Base-by-base conservation (phyloP, 768 basidiomycete species). In the Macrolepiota fuliginosa region DNA sequence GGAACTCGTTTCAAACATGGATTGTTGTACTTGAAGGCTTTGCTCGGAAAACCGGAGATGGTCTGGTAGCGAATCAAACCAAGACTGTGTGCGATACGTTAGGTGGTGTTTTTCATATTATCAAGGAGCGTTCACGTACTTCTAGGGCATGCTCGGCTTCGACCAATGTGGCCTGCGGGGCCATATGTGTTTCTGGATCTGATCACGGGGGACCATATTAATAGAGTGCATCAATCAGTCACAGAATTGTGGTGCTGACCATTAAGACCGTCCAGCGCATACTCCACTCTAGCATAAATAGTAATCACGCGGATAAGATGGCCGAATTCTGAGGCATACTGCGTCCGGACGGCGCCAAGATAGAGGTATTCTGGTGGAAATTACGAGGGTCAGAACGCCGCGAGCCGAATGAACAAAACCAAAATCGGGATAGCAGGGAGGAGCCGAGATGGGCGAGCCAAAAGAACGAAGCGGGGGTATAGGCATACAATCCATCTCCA, bases 1-100 rank as follows among this genome's bases (percentile, higher is more conserved):
- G 15, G 88, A 88, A 66, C 83, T 84, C 22, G 91, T 92, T 68
- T 91, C 90, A 65, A 92, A 89, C 84, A 91, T 90, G 17, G 85
- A 82, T 64, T 86, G 76, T 66, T 93, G 90, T 19, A 86, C 83
- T 64, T 79, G 77, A 19, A 92, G 72, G 69, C 81, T 91, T 66
- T 89, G 83, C 50, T 89, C 85, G 24, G 82, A 87, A 68, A 90
- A 92, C 7, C 81, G 83, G 49, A 94, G 82, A 67, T 87, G 82
- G 45, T 86, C 83, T 11, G 92, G 85, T n/a, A 93, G 82, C 37
- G 83, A 83, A 24, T 76, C 75, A 27, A 76, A 77, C 91, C 91
- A 94, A 66, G 79, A 79, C 87, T 89, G 64, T 54, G 52, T 51
- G 46, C 25, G 35, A 36, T 51, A 58, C 35, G 45, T n/a, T 35